Evolutionary conservation across 2,329 filamentous ascomycete species (phyloP).

Genomic region (Trichoderma breve): DNA sequence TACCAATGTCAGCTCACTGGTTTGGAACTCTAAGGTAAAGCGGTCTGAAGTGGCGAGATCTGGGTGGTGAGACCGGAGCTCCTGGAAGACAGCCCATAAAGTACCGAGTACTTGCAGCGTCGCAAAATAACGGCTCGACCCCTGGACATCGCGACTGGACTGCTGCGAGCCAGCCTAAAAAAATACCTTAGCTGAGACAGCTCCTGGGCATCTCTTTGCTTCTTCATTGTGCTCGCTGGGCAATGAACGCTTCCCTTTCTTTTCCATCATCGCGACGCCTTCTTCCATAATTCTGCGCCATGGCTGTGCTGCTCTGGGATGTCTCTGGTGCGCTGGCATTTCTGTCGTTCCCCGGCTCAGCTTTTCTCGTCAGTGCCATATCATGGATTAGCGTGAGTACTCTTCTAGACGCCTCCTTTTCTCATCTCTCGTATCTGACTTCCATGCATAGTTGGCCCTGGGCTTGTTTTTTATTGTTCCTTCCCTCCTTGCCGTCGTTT

Average conservation of each 20-base stretch:
- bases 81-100: background rate
- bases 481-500: slow-evolving; percentile 45
- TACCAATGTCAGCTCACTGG: background rate
- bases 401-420: background rate
- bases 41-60: background rate
- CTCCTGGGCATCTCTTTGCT: slow-evolving; percentile 6
- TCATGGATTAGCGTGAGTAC: slow-evolving; percentile 40
- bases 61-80: slow-evolving; percentile 1
- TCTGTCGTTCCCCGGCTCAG: slow-evolving; percentile 32
- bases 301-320: slow-evolving; percentile 25
- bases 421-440: slow-evolving; percentile 12
- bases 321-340: slow-evolving; percentile 29
- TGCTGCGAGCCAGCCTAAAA: background rate
- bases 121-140: background rate
- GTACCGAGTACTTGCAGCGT: background rate
- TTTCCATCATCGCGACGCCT: background rate
- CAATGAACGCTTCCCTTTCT: background rate
- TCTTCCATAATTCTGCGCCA: slow-evolving; percentile 17
- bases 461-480: slow-evolving; percentile 49
- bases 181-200: slow-evolving; percentile 5
- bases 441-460: slow-evolving; percentile 39
- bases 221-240: background rate
- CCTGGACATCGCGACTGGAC: slow-evolving; percentile 5
- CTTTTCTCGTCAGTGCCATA: slow-evolving; percentile 36
- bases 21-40: background rate